phyloP scores from a whole-genome alignment of 306 rosid species.

The Medicago ruthenica region DNA sequence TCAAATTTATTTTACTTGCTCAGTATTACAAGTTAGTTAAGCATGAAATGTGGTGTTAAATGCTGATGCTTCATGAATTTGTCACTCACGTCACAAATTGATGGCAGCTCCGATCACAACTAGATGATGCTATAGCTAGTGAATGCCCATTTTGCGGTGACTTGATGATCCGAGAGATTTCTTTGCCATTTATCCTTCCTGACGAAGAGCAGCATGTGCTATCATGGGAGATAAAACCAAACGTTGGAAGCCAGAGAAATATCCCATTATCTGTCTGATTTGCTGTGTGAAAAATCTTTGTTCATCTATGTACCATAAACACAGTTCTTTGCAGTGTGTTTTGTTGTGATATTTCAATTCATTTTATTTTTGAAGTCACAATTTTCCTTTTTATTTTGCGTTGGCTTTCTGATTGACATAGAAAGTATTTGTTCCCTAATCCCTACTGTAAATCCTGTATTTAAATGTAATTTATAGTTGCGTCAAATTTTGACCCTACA shows the following conservation, averaged over 20 bases:
- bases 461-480: slow-evolving; percentile 17
- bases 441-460: slow-evolving; percentile 31
- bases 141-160: slow-evolving; percentile 98
- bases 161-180: slow-evolving; percentile 90
- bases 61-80: slow-evolving; percentile 14
- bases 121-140: slow-evolving; percentile 93
- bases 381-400: slow-evolving; percentile 6
- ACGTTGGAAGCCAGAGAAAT: slow-evolving; percentile 71
- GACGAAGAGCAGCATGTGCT: slow-evolving; percentile 71
- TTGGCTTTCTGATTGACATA: slow-evolving; percentile 15
- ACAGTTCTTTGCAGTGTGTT: slow-evolving; percentile 15
- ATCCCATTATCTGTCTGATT: slow-evolving; percentile 62
- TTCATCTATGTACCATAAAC: slow-evolving; percentile 18
- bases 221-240: slow-evolving; percentile 87
- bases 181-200: slow-evolving; percentile 71
- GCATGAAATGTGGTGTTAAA: slow-evolving; percentile 24
- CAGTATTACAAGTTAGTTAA: slow-evolving; percentile 17
- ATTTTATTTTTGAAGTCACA: not conserved
- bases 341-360: slow-evolving; percentile 38
- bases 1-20: slow-evolving; percentile 12
- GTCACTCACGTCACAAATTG: slow-evolving; percentile 26
- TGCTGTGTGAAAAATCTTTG: slow-evolving; percentile 21
- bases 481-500: too few species aligned
- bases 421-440: slow-evolving; percentile 8
- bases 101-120: slow-evolving; percentile 85